phyloP scores from a whole-genome alignment of 228 moss, liverwort and hornwort species.

The Sphagnum magellanicum region DNA sequence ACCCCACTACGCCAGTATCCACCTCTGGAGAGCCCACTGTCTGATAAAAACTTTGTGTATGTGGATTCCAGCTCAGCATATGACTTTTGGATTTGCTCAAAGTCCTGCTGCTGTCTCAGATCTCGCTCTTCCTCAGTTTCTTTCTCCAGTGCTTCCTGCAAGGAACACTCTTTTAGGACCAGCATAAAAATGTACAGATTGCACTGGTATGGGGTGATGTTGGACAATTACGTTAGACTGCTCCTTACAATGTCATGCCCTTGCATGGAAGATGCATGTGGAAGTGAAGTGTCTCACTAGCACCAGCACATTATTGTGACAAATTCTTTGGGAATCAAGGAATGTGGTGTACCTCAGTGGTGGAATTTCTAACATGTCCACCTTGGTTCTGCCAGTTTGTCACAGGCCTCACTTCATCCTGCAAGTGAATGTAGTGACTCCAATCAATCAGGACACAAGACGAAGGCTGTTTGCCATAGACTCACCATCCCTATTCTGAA shows the following conservation, averaged over 20 bases:
- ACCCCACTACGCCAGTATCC: conserved; percentile 94
- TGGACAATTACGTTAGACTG: conserved; percentile 7
- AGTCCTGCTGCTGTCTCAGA: conserved; percentile 63
- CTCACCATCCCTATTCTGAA: too few species aligned
- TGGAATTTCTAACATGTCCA: too few species aligned
- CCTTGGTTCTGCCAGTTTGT: too few species aligned
- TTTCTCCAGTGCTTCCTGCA: conserved; percentile 55
- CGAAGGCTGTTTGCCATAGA: too few species aligned
- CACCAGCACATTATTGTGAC: background rate
- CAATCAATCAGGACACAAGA: too few species aligned
- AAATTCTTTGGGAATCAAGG: too few species aligned
- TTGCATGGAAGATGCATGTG: conserved; percentile 4
- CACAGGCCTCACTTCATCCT: too few species aligned
- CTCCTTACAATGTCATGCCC: conserved; percentile 15
- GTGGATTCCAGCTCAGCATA: conserved; percentile 87
- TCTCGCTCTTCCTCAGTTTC: conserved; percentile 65
- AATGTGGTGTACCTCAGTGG: too few species aligned
- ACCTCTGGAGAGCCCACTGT: conserved; percentile 87
- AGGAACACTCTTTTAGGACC: background rate
- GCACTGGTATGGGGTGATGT: background rate
- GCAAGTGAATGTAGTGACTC: too few species aligned
- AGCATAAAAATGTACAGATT: background rate
- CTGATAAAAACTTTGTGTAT: conserved; percentile 77
- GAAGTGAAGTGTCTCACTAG: conserved; percentile 22
- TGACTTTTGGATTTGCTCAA: conserved; percentile 75